Evolutionary conservation across 306 rosid genomes (phyloP), one percentile per base, ranked within the genome.

Genomic region (Prunus mongolica): DNA sequence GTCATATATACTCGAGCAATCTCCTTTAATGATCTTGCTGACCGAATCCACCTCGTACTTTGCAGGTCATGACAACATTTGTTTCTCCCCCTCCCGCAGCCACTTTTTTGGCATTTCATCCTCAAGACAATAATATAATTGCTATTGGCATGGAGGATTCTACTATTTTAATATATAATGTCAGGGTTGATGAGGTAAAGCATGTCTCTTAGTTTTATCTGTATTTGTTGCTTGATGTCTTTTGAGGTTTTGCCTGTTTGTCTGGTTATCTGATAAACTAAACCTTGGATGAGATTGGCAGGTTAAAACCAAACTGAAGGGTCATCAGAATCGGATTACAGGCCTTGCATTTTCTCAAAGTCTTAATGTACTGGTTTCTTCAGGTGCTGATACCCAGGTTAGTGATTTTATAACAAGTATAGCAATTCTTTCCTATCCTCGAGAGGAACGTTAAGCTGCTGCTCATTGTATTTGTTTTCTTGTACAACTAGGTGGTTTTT

Each of bases 101-200:
- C 3, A 84, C 87, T 34, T 84, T 84, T 73, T 77, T 84, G 77
- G 87, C 87, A 55, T 84, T 84, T 64, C 87, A 84, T 71, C 87
- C 87, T 22, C 84, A 84, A 80, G 87, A 84, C 65, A 84, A 84
- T 61, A 84, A 84, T 57, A 84, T 84, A 67, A 81, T 84, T 73
- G 87, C 87, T 22, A 78, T 84, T 54, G 87, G 87, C 72, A 84
- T 84, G 87, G 87, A 84, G 70, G 87, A 84, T 75, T 84, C 87
- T 56, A 60, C 87, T 27, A 84, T 84, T 62, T 80, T 80, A 64
- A 84, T 84, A 28, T 84, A 80, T 30, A 84, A 84, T 76, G 87
- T 84, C 30, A 80, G 87, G 81, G 84, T 84, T 69, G 87, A 80
- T 69, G 87, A 84, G 82, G 87, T 84, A 75, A 79, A 18, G 20